These are phyloP conservation scores for Pseudogymnoascus sp. DNA, from an alignment of 2,329 filamentous ascomycete genomes.

Conservation along the genomic window DNA sequence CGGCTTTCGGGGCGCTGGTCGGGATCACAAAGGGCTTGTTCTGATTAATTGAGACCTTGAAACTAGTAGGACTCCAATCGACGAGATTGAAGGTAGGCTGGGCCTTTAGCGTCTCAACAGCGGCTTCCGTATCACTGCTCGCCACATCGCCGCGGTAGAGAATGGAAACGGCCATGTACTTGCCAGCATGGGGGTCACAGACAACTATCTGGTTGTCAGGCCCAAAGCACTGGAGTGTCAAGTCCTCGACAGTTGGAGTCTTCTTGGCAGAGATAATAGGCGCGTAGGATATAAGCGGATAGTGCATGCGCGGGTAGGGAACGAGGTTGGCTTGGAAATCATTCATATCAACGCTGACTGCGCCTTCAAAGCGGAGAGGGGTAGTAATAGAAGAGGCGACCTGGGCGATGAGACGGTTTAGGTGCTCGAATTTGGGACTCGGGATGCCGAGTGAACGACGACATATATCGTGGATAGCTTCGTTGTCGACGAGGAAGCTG, in stretches of 20 bases:
- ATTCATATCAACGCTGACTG: conserved; percentile 59
- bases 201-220: conserved; percentile 65
- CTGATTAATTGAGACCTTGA: conserved; percentile 63
- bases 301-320: conserved; percentile 60
- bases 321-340: conserved; percentile 66
- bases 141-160: conserved; percentile 61
- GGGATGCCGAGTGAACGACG: conserved; percentile 56
- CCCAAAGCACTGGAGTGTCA: conserved; percentile 60
- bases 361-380: conserved; percentile 57
- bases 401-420: conserved; percentile 60
- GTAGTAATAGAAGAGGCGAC: conserved; percentile 61
- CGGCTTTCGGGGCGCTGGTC: conserved; percentile 26
- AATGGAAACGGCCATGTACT: conserved; percentile 62
- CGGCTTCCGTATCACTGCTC: conserved; percentile 51
- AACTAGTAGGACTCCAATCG: conserved; percentile 62
- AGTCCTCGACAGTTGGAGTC: conserved; percentile 57
- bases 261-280: conserved; percentile 54
- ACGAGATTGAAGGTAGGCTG: conserved; percentile 59
- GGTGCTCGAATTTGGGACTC: conserved; percentile 55
- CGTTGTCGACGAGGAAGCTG: conserved; percentile 62
- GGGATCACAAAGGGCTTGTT: conserved; percentile 48
- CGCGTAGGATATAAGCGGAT: conserved; percentile 57
- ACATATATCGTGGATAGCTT: conserved; percentile 63
- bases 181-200: conserved; percentile 58
- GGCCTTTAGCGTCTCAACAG: conserved; percentile 54